Base-by-base conservation (phyloP, 169 alveolate species). In the Plasmodium gonderi region DNA sequence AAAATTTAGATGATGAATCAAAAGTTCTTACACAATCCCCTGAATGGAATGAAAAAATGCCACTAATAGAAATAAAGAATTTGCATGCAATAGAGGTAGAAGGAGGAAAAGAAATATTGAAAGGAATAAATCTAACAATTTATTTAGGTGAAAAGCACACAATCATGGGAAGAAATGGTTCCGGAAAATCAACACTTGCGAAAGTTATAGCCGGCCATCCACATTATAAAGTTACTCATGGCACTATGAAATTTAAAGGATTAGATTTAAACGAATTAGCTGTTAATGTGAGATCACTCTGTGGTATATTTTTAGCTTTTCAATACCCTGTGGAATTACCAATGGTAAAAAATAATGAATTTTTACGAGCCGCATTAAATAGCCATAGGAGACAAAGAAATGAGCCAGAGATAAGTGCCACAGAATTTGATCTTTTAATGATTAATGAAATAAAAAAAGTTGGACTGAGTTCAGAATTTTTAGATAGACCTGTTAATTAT, bases 251-350 rank as follows among this genome's bases (percentile, higher is more conserved):
- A 49, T 94, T 54, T 47, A 94, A 94, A 60, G 96, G 96, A 26
- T 36, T 77, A 60, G 91, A 94, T 65, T 54, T 94, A 74, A 91
- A 87, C 80, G 95, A 76, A 14, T 67, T 92, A 80, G 83, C 95
- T 20, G 94, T 95, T 36, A 95, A 95, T 79, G 79, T 82, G 65
- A 91, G 96, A 36, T 90, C 94, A n/a, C 29, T 90, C 17, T 79
- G 92, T 31, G 96, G 96, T n/a, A 77, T 95, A 1, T 95, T 95
- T 49, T 72, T 95, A 69, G 95, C 96, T 23, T 95, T 95, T 54
- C 96, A 95, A 51, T 95, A 95, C 42, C 96, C 96, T 31, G 74
- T 95, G 17, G 96, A 95, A 72, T 82, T 95, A 8, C 96, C 96
- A 11, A 82, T 91, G 90, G 96, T 95, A 26, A 87, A 80, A 72